A percentile compares a stretch with the other conserved stretches of the same genome.
Evolutionary conservation across 2,329 filamentous ascomycete species (phyloP).

Genomic region (Neonectria sp.): DNA sequence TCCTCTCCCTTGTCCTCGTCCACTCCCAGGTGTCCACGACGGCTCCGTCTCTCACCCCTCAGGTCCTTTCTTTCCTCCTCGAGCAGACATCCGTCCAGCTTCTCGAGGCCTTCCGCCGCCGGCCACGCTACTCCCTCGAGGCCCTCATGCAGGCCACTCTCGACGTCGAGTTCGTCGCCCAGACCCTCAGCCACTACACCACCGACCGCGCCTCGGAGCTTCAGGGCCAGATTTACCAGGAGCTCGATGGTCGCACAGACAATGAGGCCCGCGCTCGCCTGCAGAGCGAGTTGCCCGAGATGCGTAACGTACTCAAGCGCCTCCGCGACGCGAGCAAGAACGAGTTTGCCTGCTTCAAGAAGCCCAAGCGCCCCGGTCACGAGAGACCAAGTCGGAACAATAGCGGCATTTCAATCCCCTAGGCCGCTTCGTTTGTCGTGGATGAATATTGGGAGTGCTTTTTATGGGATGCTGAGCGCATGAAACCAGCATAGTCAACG

Average conservation of each 20-base stretch:
- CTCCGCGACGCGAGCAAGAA: conserved; percentile 85
- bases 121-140: conserved; percentile 79
- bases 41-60: conserved; percentile 80
- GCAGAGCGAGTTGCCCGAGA: conserved; percentile 90
- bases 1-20: conserved; percentile 89
- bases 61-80: conserved; percentile 89
- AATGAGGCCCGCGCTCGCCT: conserved; percentile 85
- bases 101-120: conserved; percentile 82
- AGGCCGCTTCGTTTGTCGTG: not conserved
- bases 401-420: conserved; percentile 47
- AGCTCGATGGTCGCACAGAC: conserved; percentile 90
- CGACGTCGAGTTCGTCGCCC: conserved; percentile 96
- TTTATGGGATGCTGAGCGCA: conserved; percentile 11
- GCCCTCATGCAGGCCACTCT: conserved; percentile 97
- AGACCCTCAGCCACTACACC: conserved; percentile 92
- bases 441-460: conserved; percentile 11
- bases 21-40: conserved; percentile 92
- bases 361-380: conserved; percentile 65
- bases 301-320: conserved; percentile 89
- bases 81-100: conserved; percentile 86
- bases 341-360: conserved; percentile 90
- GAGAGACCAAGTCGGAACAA: conserved; percentile 50
- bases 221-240: conserved; percentile 92
- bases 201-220: conserved; percentile 85
- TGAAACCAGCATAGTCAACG: not conserved